phyloP scores from a whole-genome alignment of 805 yeast genomes.

The Teunomyces gatunensis region DNA sequence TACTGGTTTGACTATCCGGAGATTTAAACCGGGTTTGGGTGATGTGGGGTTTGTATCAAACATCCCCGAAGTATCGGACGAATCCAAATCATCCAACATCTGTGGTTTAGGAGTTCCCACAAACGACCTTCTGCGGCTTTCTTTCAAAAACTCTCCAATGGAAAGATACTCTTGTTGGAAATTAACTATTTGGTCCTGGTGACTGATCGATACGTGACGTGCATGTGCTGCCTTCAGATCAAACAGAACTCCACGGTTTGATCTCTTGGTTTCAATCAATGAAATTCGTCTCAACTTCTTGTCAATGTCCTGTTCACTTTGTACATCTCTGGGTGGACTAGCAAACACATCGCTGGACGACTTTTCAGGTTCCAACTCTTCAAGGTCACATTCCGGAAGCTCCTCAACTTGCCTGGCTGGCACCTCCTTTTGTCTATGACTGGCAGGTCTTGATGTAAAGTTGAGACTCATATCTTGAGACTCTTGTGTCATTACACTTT shows the following conservation, averaged over 20 bases:
- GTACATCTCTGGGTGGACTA: neutral
- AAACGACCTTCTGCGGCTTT: constrained; percentile 11
- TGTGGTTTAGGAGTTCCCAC: constrained; percentile 7
- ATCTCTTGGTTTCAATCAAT: constrained; percentile 5
- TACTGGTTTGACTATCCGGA: constrained; percentile 61
- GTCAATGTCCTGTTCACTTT: neutral
- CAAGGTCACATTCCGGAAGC: constrained; percentile 9
- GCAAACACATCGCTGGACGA: neutral
- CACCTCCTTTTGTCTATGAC: neutral
- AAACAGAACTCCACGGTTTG: constrained; percentile 5
- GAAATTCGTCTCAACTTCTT: constrained; percentile 7
- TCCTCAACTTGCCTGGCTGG: constrained; percentile 2
- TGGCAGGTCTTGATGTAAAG: neutral
- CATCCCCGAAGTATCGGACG: constrained; percentile 18
- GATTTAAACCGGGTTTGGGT: constrained; percentile 49
- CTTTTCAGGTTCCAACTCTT: constrained; percentile 8
- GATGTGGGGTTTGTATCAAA: constrained; percentile 18
- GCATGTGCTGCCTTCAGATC: constrained; percentile 5
- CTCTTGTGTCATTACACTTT: neutral
- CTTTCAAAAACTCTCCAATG: constrained; percentile 14
- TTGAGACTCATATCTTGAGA: neutral
- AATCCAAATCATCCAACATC: constrained; percentile 6
- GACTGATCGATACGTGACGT: constrained; percentile 5
- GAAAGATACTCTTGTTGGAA: constrained; percentile 15
- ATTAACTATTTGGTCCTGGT: constrained; percentile 11